A percentile compares a stretch with the other conserved stretches of the same genome.
phyloP scores from a whole-genome alignment of 345 rosid species.

The Streptanthus diversifolius region DNA sequence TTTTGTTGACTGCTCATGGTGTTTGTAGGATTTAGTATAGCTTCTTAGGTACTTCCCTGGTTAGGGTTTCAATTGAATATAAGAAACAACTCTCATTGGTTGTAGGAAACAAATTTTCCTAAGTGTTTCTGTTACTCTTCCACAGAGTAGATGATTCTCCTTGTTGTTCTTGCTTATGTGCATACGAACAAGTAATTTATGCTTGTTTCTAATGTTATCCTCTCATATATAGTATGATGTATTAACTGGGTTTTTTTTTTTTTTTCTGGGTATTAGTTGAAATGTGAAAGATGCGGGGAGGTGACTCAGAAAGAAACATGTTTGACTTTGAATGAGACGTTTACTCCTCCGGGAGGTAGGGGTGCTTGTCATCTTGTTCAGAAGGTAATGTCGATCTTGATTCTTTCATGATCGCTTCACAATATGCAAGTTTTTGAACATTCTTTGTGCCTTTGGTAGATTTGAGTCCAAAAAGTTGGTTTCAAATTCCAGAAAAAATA shows the following conservation, averaged over 20 bases:
- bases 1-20: neutral
- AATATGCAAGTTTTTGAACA: neutral
- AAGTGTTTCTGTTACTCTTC: neutral
- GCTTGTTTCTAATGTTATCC: neutral
- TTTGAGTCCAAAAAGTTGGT: neutral
- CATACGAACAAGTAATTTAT: neutral
- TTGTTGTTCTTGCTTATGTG: neutral
- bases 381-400: conserved; percentile 47
- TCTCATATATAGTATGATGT: neutral
- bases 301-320: conserved; percentile 77
- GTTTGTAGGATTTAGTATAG: neutral
- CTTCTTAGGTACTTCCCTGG: neutral
- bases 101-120: too few relatives aligned
- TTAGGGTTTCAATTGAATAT: neutral
- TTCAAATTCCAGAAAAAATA: neutral
- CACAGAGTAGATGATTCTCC: neutral
- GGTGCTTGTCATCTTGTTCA: conserved; percentile 77
- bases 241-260: neutral
- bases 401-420: neutral
- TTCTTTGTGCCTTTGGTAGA: neutral
- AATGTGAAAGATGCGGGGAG: conserved; percentile 83
- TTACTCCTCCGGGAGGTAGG: conserved; percentile 50
- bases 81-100: neutral
- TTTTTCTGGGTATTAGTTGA: conserved; percentile 40
- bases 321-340: conserved; percentile 57